A percentile compares a stretch with the other conserved stretches of the same genome.
Conservation (phyloP, 2,329 filamentous ascomycete genomes). For the Rutstroemia sp. region DNA sequence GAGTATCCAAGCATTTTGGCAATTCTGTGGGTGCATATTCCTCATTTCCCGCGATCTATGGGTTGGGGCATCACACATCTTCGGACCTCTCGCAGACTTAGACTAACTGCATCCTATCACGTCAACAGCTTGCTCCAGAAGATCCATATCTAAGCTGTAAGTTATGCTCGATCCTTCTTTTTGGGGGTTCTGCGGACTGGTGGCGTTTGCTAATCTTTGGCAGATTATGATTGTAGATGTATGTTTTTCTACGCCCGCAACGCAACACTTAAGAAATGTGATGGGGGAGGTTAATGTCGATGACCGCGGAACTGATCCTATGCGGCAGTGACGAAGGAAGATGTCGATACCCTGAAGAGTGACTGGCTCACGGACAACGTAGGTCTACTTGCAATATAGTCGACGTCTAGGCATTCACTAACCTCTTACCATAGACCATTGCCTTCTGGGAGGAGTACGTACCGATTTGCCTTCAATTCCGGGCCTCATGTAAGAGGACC, state of each 20-base stretch:
- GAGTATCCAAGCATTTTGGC: conserved; percentile 43
- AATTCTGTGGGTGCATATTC: conserved; percentile 34
- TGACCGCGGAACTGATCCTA: conserved; percentile 11
- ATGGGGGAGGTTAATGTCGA: neutral
- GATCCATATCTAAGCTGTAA: conserved; percentile 65
- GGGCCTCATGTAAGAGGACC: conserved; percentile 17
- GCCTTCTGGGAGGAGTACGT: conserved; percentile 92
- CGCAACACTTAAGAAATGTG: neutral
- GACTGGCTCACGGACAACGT: conserved; percentile 98
- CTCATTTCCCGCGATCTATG: too few relatives aligned
- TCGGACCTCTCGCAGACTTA: neutral
- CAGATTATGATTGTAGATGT: conserved; percentile 62
- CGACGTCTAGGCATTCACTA: conserved; percentile 5
- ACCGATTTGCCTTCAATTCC: neutral
- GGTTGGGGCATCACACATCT: too few relatives aligned
- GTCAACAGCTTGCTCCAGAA: conserved; percentile 46
- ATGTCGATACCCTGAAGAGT: conserved; percentile 78
- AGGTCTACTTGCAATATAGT: conserved; percentile 18
- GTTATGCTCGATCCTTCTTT: conserved; percentile 24
- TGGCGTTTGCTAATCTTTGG: conserved; percentile 8
- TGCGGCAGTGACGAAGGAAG: conserved; percentile 70
- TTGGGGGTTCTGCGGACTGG: neutral
- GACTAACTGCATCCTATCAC: neutral
- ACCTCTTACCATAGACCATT: conserved; percentile 59
- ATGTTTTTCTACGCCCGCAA: conserved; percentile 22